Evolutionary conservation across 306 rosid genomes (phyloP), one percentile per base, ranked within the genome.

Genomic region (Dryas drummondii): DNA sequence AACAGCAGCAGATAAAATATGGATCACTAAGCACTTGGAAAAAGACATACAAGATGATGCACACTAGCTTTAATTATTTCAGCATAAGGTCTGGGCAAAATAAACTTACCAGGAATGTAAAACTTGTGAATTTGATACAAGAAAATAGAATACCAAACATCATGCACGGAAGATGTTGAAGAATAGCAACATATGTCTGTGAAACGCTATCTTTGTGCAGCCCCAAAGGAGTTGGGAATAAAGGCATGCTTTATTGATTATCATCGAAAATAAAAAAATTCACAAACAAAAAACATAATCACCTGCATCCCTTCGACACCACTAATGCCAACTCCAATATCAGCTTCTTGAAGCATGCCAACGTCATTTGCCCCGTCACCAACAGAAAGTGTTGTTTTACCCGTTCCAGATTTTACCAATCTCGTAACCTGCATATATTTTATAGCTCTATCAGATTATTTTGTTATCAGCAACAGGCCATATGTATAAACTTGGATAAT

Each of bases 301-400:
- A 93, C 98, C 98, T 91, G 98, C 97, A 89, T 93, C 76, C 98
- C 98, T 85, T 93, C 98, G 46, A 87, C 89, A 37, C 98, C 98
- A 59, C 91, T 93, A 53, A 93, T 89, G 66, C 98, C 98, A 78
- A 93, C 94, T 70, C 98, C 98, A 83, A 93, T 90, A 86, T 93
- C 93, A 56, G 97, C 97, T 74, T 93, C 96, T 68, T 91, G 98
- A 86, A 93, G 92, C 98, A 93, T 93, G 76, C 98, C 93, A 63
- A 93, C 98, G 52, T 93, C 98, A 64, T 93, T 91, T n/a, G 96
- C 98, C 46, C 98, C 98, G 55, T 93, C 98, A 53, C 98, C 98
- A n/a, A 93, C 70, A 32, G 98, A 74, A 15, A 93, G 81, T n/a
- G 69, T 86, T 77, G 88, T 87, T 81, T 87, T 87, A 54, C 97